Conservation (phyloP, 2,329 filamentous ascomycete genomes). For the Colletotrichum sp. region DNA sequence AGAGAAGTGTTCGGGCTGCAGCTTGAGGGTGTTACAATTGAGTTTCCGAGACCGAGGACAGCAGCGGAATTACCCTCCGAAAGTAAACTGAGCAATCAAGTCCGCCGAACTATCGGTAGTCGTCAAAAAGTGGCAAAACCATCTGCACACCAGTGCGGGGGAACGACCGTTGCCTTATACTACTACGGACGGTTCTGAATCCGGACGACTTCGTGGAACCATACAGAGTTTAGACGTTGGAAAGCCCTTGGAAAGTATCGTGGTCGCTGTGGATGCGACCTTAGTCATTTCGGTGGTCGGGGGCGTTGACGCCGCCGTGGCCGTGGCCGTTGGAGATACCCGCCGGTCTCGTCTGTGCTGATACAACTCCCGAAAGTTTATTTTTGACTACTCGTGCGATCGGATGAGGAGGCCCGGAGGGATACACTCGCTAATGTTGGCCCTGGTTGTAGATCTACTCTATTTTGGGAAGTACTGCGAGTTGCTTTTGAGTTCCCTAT, state of each 20-base stretch:
- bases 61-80: neutral
- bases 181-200: neutral
- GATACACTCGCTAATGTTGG: neutral
- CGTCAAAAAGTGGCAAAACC: neutral
- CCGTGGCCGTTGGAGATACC: neutral
- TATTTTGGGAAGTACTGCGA: neutral
- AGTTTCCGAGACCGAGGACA: neutral
- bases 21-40: fast-evolving
- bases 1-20: neutral
- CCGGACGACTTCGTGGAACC: neutral
- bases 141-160: neutral
- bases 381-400: neutral
- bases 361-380: neutral
- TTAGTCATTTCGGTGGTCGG: neutral
- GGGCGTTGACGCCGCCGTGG: neutral
- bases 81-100: neutral
- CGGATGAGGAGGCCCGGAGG: neutral
- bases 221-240: neutral
- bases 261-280: neutral
- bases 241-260: neutral
- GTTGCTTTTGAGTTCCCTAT: neutral
- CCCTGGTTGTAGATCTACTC: neutral
- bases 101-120: neutral
- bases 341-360: neutral
- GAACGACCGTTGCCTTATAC: neutral